Evolutionary conservation across 495 filamentous ascomycete species (phyloP).

Genomic region (Penicillium fimorum): DNA sequence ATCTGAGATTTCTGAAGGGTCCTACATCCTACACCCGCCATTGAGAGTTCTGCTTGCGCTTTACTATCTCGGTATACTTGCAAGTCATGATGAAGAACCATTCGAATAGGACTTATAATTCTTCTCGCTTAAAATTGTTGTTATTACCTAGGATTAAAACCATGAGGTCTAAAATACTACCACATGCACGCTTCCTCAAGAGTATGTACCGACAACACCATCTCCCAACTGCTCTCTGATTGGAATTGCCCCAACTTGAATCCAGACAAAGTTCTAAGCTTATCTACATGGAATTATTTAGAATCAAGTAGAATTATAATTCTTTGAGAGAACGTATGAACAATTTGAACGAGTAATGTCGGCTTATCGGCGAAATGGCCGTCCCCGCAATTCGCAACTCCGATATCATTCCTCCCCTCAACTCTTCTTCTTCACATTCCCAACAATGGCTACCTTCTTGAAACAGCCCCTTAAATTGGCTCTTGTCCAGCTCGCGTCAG

Average conservation of each 20-base stretch:
- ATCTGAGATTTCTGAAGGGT: no score
- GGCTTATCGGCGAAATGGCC: slow-evolving; percentile 7
- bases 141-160: no score
- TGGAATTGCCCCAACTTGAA: background rate
- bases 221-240: no score
- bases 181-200: no score
- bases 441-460: slow-evolving; percentile 54
- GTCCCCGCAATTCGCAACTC: slow-evolving; percentile 8
- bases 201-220: background rate
- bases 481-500: slow-evolving; percentile 76
- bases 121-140: no score
- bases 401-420: background rate
- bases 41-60: no score
- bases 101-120: no score
- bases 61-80: no score
- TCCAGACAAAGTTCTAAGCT: background rate
- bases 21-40: no score
- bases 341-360: background rate
- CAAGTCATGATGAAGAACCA: no score
- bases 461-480: slow-evolving; percentile 76
- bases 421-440: slow-evolving; percentile 2
- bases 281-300: background rate
- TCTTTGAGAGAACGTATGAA: background rate
- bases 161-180: no score
- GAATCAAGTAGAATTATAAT: background rate